Evolutionary conservation across 768 basidiomycete genomes (phyloP).

Genomic region (Russula vinacea): DNA sequence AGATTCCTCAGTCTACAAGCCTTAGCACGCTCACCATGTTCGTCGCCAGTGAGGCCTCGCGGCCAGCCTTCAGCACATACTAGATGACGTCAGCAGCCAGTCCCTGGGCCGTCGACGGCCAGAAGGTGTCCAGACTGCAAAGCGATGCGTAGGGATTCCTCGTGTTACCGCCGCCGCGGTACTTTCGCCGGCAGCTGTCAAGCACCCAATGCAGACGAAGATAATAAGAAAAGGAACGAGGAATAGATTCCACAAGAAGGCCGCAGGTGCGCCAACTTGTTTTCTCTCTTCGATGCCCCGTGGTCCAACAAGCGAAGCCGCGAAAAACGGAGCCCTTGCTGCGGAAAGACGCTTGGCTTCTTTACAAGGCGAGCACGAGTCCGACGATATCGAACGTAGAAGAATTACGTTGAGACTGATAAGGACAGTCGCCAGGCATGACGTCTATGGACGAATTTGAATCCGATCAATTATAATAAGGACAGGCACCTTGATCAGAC

Average conservation of each 20-base stretch:
- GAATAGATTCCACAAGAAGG: constrained; percentile 67
- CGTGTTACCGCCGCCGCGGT: constrained; percentile 59
- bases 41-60: constrained; percentile 58
- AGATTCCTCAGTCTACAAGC: neutral
- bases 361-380: constrained; percentile 36
- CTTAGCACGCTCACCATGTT: constrained; percentile 5
- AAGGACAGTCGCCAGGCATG: constrained; percentile 50
- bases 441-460: constrained; percentile 46
- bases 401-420: constrained; percentile 40
- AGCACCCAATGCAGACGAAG: constrained; percentile 42
- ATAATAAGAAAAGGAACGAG: constrained; percentile 47
- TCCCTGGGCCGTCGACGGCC: constrained; percentile 51
- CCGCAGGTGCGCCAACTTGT: constrained; percentile 48
- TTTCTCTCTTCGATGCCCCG: neutral
- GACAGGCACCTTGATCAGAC: constrained; percentile 40
- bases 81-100: constrained; percentile 40
- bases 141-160: constrained; percentile 66
- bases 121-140: constrained; percentile 60
- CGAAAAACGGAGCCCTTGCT: constrained; percentile 72
- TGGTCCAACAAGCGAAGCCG: constrained; percentile 65
- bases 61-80: constrained; percentile 49
- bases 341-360: constrained; percentile 58
- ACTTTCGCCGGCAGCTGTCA: constrained; percentile 59
- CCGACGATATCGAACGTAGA: constrained; percentile 25
- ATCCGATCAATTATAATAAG: constrained; percentile 45